Evolutionary conservation across 169 alveolate genomes (phyloP), one percentile per base, ranked within the genome.

Genomic region (Sarcocystis neurona): DNA sequence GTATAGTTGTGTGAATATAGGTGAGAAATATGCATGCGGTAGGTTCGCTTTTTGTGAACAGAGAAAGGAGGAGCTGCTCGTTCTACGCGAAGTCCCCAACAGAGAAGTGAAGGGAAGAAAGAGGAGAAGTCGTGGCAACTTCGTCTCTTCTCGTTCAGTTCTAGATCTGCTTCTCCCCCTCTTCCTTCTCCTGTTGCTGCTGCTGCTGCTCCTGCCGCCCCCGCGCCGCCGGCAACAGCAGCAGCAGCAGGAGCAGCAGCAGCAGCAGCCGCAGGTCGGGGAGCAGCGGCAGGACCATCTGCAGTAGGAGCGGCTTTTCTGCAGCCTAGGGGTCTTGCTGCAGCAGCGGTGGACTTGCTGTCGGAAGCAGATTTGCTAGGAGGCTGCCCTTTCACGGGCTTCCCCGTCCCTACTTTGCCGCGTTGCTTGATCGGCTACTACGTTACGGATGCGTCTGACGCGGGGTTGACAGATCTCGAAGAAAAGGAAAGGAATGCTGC

Each of bases 351-450:
- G 27, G 43, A 12, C 10, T 43, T 12, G 53, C 84, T 39, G 37
- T 50, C 3, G 20, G 3, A 34, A 27, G 20, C 56, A 37, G 74
- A 58, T 34, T 41, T 88, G 50, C 70, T 88, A 75, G 78, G 72
- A 43, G 74, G 56, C 63, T 88, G 91, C 75, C 91, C 91, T 27
- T 88, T 88, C 60, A 77, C 91, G 50, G 91, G 91, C 32, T 88
- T 88, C 84, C 91, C 91, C 32, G 30, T 88, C 60, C 91, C 91
- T 2, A 74, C 74, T 37, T 82, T 88, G 18, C 91, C 91, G 58
- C 79, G 80, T 10, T 84, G 48, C 50, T 39, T 88, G 48, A 82
- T 87, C 20, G 91, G 91, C 39, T 85, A 78, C 56, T 88, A 88
- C 75, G n/a, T 88, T 15, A 88, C 91, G 0, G 91, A 88, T 34